Evolutionary conservation across 805 yeast genomes (phyloP).

Genomic region (Saturnispora besseyi): DNA sequence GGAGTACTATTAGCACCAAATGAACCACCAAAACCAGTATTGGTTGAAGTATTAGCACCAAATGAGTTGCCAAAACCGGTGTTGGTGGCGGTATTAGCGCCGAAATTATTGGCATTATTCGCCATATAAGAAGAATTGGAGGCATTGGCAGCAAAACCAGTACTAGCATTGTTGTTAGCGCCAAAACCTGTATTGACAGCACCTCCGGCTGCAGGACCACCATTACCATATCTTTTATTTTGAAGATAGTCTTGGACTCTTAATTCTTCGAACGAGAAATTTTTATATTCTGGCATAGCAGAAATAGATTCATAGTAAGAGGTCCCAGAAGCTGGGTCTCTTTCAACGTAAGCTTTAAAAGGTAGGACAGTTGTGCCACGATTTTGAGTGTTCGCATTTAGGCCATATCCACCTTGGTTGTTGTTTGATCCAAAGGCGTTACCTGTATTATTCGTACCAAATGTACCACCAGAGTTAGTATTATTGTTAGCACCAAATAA

Average conservation of each 20-base stretch:
- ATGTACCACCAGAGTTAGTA: conserved; percentile 20
- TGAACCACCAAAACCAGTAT: conserved; percentile 33
- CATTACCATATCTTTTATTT: conserved; percentile 51
- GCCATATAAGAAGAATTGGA: background rate
- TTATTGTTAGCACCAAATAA: conserved; percentile 13
- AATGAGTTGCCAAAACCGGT: conserved; percentile 33
- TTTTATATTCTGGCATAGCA: conserved; percentile 84
- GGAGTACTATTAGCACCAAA: conserved; percentile 14
- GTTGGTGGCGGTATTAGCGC: conserved; percentile 18
- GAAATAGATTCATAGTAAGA: conserved; percentile 65
- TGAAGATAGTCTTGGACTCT: conserved; percentile 81
- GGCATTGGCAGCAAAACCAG: conserved; percentile 19
- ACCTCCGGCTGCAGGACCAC: conserved; percentile 20
- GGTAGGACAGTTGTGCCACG: conserved; percentile 68
- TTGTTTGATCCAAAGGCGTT: conserved; percentile 9
- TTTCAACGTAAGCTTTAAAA: conserved; percentile 60
- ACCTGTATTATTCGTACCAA: conserved; percentile 25
- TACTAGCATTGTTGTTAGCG: conserved; percentile 7
- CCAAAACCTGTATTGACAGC: conserved; percentile 33
- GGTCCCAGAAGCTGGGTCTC: conserved; percentile 51
- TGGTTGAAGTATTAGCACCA: conserved; percentile 19
- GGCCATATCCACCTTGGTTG: conserved; percentile 24
- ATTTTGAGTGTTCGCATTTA: conserved; percentile 30
- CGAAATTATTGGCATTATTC: conserved; percentile 9
- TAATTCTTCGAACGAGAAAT: conserved; percentile 78